A percentile compares a stretch with the other conserved stretches of the same genome.
Evolutionary conservation across 805 yeast species (phyloP).

Genomic region (Hanseniaspora thailandica): DNA sequence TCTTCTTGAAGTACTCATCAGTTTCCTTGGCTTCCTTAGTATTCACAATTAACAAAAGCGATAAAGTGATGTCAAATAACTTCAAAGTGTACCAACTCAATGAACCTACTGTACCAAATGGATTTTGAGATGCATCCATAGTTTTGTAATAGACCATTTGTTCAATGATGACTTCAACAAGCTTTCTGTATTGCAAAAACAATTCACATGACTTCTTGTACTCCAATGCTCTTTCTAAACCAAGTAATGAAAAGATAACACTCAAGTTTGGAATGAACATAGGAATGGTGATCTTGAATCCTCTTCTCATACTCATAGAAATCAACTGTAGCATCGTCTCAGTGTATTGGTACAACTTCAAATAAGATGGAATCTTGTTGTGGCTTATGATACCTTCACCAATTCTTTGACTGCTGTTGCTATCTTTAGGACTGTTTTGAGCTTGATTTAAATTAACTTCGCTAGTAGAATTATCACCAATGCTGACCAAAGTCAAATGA

Average conservation of each 20-base stretch:
- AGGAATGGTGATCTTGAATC: constrained; percentile 45
- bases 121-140: constrained; percentile 34
- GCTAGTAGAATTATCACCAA: constrained; percentile 27
- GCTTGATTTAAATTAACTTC: constrained; percentile 17
- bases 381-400: constrained; percentile 6
- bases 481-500: constrained; percentile 51
- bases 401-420: background rate
- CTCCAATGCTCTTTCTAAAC: constrained; percentile 68
- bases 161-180: constrained; percentile 43
- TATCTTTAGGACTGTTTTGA: constrained; percentile 33
- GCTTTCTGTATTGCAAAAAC: constrained; percentile 38
- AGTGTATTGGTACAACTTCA: constrained; percentile 58
- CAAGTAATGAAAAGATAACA: constrained; percentile 50
- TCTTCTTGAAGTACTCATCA: constrained; percentile 17
- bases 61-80: constrained; percentile 47
- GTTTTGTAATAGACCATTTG: constrained; percentile 41
- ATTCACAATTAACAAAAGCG: constrained; percentile 42
- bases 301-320: constrained; percentile 32
- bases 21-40: constrained; percentile 28
- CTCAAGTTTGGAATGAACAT: constrained; percentile 50
- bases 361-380: constrained; percentile 42
- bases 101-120: constrained; percentile 44
- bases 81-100: constrained; percentile 46
- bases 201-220: constrained; percentile 75
- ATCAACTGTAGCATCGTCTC: constrained; percentile 47